These are phyloP conservation scores for Elsinoe australis DNA, from an alignment of 2,329 filamentous ascomycete species.

Conservation along the genomic window DNA sequence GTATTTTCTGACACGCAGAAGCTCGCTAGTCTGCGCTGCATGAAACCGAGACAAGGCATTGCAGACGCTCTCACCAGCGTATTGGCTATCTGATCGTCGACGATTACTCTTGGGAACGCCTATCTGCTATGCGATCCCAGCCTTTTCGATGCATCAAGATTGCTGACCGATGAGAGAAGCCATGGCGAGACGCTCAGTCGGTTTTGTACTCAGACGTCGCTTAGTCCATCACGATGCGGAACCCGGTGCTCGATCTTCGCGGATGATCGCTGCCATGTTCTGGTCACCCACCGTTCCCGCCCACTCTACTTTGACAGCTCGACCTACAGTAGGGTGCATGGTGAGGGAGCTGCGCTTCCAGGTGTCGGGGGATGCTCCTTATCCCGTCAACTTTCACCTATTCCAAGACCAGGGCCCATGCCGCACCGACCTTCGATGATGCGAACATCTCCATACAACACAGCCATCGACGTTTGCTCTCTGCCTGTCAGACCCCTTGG, in stretches of 20 bases:
- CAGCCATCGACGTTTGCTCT: slow-evolving; percentile 11
- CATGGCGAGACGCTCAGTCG: slow-evolving; percentile 5
- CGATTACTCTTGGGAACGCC: slow-evolving; percentile 8
- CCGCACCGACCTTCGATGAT: slow-evolving; percentile 15
- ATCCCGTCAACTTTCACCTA: slow-evolving; percentile 7
- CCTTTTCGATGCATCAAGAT: slow-evolving; percentile 9
- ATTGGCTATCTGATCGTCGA: slow-evolving; percentile 9
- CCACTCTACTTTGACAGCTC: slow-evolving; percentile 7
- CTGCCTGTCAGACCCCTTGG: slow-evolving; percentile 6
- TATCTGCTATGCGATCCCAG: slow-evolving; percentile 6
- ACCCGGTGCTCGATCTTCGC: slow-evolving; percentile 8
- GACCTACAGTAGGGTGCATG: background rate
- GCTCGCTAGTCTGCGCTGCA: slow-evolving; percentile 3
- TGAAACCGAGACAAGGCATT: slow-evolving; percentile 6
- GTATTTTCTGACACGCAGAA: slow-evolving; percentile 9
- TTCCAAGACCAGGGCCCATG: slow-evolving; percentile 5
- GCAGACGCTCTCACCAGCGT: background rate
- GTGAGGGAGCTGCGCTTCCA: background rate
- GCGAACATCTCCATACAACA: slow-evolving; percentile 14
- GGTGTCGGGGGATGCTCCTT: slow-evolving; percentile 15
- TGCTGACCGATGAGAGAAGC: background rate
- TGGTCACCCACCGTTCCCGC: background rate
- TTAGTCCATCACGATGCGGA: slow-evolving; percentile 6
- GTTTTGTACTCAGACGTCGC: slow-evolving; percentile 15
- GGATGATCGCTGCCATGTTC: background rate